A percentile compares a stretch with the other conserved stretches of the same genome.
Evolutionary conservation across 805 yeast species (phyloP).

Genomic region (Kurtzmaniella fragi): DNA sequence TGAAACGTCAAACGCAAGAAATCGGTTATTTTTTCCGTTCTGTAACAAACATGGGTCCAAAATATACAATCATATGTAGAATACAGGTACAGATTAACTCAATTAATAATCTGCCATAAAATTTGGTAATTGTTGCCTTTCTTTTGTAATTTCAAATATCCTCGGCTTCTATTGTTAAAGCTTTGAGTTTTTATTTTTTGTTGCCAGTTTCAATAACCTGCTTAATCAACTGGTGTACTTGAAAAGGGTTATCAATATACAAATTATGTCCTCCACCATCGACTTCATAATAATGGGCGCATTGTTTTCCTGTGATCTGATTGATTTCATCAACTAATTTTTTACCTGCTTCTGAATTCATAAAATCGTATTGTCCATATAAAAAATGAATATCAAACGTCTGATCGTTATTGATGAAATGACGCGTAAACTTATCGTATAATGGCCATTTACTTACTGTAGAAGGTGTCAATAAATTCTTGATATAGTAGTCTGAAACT

Average conservation of each 20-base stretch:
- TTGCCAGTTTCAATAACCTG: constrained; percentile 6
- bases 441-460: constrained; percentile 63
- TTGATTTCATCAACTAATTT: constrained; percentile 22
- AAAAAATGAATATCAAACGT: constrained; percentile 38
- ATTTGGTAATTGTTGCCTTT: too few relatives aligned
- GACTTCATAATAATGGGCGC: constrained; percentile 18
- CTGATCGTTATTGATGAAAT: constrained; percentile 9
- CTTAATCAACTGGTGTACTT: constrained; percentile 25
- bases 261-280: constrained; percentile 41
- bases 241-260: constrained; percentile 42
- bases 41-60: too few relatives aligned
- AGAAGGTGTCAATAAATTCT: constrained; percentile 50
- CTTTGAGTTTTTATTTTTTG: neutral
- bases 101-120: too few relatives aligned
- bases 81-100: too few relatives aligned
- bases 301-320: constrained; percentile 11
- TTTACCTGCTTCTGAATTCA: constrained; percentile 55
- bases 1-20: too few relatives aligned
- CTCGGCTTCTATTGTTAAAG: neutral
- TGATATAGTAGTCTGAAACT: constrained; percentile 37
- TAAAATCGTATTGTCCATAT: constrained; percentile 74
- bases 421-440: constrained; percentile 45
- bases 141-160: too few relatives aligned
- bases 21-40: too few relatives aligned
- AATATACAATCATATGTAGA: too few relatives aligned